Percentiles rank a stretch among this genome's conserved stretches.
These are phyloP conservation scores for Helenozyma rhizophorensis DNA, from an alignment of 805 yeast genomes.

Conservation along the genomic window DNA sequence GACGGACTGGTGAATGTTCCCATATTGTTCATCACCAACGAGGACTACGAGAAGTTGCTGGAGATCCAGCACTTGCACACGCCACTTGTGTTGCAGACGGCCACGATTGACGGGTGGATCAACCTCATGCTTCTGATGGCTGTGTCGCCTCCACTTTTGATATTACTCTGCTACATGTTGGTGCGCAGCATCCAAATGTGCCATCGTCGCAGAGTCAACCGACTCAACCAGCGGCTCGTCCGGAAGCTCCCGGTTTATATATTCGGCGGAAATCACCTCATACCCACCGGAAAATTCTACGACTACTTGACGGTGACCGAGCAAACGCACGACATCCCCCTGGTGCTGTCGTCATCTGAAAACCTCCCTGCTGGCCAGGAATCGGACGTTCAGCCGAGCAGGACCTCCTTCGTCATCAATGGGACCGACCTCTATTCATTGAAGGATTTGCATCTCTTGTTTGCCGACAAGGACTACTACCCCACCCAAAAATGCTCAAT, in stretches of 20 bases:
- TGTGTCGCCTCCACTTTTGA: slow-evolving; percentile 38
- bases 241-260: slow-evolving; percentile 35
- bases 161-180: slow-evolving; percentile 28
- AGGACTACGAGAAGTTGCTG: slow-evolving; percentile 28
- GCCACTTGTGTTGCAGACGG: slow-evolving; percentile 24
- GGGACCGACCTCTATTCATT: slow-evolving; percentile 8
- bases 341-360: slow-evolving; percentile 12
- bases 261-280: slow-evolving; percentile 32
- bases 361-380: slow-evolving; percentile 5
- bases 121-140: slow-evolving; percentile 38
- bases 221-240: slow-evolving; percentile 27
- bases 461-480: slow-evolving; percentile 9
- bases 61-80: slow-evolving; percentile 10
- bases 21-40: slow-evolving; percentile 46
- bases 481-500: slow-evolving; percentile 52
- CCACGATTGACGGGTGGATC: slow-evolving; percentile 34
- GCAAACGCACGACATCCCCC: slow-evolving; percentile 19
- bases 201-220: slow-evolving; percentile 23
- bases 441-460: slow-evolving; percentile 4
- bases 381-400: neutral
- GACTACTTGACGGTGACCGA: slow-evolving; percentile 29
- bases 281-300: slow-evolving; percentile 21
- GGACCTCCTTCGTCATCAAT: slow-evolving; percentile 2
- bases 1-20: slow-evolving; percentile 40
- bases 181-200: slow-evolving; percentile 27